Conservation (phyloP, 2,329 filamentous ascomycete species). For the Exophiala alcalophila region DNA sequence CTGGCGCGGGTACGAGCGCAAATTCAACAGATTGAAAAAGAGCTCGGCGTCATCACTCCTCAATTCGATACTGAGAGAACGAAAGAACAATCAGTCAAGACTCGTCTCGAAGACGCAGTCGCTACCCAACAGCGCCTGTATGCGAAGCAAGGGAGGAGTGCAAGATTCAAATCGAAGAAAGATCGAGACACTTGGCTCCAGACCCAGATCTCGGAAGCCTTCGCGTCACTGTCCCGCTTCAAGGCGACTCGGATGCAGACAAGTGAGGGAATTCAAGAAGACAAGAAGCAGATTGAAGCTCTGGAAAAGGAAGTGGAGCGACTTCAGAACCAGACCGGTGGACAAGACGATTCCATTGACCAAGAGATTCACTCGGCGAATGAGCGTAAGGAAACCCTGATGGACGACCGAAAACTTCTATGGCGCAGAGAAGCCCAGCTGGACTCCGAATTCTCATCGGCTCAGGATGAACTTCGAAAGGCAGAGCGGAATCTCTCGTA, state of each 20-base stretch:
- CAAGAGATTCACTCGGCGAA: conserved; percentile 74
- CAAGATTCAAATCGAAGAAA: conserved; percentile 80
- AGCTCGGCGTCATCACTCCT: conserved; percentile 70
- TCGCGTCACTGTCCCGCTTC: conserved; percentile 70
- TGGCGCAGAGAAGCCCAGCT: conserved; percentile 88
- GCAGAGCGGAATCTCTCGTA: conserved; percentile 75
- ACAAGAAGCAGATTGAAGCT: conserved; percentile 67
- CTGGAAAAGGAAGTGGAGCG: conserved; percentile 70
- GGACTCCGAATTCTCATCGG: conserved; percentile 70
- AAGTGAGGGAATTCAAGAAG: conserved; percentile 72
- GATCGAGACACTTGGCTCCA: conserved; percentile 83
- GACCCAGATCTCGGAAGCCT: conserved; percentile 75
- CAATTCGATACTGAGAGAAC: conserved; percentile 70
- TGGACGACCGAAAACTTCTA: conserved; percentile 82
- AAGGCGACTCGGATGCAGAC: conserved; percentile 83
- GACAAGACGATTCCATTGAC: conserved; percentile 67
- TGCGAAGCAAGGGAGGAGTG: conserved; percentile 85
- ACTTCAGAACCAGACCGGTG: conserved; percentile 68
- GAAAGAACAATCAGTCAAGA: conserved; percentile 67
- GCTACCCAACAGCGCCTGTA: conserved; percentile 74
- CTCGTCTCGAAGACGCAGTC: conserved; percentile 72
- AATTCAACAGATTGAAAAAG: conserved; percentile 71
- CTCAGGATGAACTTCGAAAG: conserved; percentile 70
- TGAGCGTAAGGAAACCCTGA: conserved; percentile 72
- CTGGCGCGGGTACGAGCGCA: conserved; percentile 68